Conservation (phyloP, 345 rosid species). For the Pistacia atlantica region DNA sequence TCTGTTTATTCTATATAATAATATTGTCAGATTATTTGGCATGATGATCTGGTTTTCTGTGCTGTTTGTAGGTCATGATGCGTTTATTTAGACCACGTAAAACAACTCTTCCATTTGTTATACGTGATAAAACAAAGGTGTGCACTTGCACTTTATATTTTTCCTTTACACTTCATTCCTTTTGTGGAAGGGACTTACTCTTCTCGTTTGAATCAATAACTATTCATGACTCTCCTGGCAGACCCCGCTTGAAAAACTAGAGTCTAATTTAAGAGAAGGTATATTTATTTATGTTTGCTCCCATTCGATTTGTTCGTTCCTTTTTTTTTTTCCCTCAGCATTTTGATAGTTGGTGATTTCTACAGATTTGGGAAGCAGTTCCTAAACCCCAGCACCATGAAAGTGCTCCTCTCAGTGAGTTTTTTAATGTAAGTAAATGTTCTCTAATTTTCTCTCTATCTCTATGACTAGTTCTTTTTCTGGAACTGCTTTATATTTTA, state of each 20-base stretch:
- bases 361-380: slow-evolving; percentile 34
- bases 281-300: not conserved
- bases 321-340: slow-evolving; percentile 32
- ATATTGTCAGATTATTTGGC: not conserved
- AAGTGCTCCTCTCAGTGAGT: slow-evolving; percentile 75
- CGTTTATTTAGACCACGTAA: not conserved
- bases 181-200: slow-evolving; percentile 10
- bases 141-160: no score
- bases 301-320: not conserved
- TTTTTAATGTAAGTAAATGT: slow-evolving; percentile 56
- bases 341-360: not conserved
- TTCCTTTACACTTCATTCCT: not conserved
- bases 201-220: slow-evolving; percentile 9
- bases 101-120: no score
- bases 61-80: slow-evolving; percentile 69
- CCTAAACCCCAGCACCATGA: slow-evolving; percentile 71
- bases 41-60: not conserved
- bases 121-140: no score
- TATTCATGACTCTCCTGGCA: slow-evolving; percentile 23
- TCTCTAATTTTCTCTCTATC: not conserved
- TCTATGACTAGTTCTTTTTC: no score
- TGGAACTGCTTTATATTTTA: not conserved
- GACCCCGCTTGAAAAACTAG: slow-evolving; percentile 79
- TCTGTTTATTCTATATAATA: slow-evolving; percentile 14
- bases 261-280: slow-evolving; percentile 74